Base-by-base conservation (phyloP, 805 yeast genomes). In the Metschnikowia kunwiensis region DNA sequence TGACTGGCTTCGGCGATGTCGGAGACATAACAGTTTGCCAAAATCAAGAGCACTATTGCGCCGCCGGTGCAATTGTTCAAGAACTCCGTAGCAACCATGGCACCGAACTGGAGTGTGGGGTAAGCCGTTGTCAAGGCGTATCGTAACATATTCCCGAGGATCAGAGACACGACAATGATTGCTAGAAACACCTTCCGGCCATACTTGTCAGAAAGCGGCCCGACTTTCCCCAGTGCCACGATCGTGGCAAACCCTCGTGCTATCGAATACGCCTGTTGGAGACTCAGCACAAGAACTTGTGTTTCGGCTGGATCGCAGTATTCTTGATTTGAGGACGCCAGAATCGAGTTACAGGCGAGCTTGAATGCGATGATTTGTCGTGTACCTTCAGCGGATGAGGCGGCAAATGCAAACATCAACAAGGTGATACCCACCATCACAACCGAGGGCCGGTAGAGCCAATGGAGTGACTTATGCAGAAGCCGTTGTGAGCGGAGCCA, bases 1-100 rank as follows among this genome's bases (percentile, higher is more conserved):
- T 74, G 67, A 23, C 66, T 68, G 1, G 85, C 73, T 12, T 78
- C 80, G 7, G 79, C 79, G 25, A 86, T 77, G 60, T 87, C 96
- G 4, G 86, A 67, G 14, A 84, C 69, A 53, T 85, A 86, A 42
- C 89, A 75, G 53, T 80, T 80, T 11, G 77, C 62, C 22, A 82
- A 59, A 7, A 82, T 75, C 34, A 82, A 50, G 23, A 80, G 48
- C 5, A 80, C 68, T 40, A 77, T 57, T 8, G 72, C 32, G 0
- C 87, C 82, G 18, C 96, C 96, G 10, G 80, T 73, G 3, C 72
- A 33, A 17, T 78, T 68, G 17, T 67, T 69, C 1, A 80, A 20
- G 1, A 72, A 38, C 10, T 69, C 69, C 3, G 74, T 60, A 0
- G 68, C 22, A 1, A 82, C 55, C 41, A 78, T 63, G 18, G 53